phyloP scores from a whole-genome alignment of 495 filamentous ascomycete genomes.

The Letharia lupina region DNA sequence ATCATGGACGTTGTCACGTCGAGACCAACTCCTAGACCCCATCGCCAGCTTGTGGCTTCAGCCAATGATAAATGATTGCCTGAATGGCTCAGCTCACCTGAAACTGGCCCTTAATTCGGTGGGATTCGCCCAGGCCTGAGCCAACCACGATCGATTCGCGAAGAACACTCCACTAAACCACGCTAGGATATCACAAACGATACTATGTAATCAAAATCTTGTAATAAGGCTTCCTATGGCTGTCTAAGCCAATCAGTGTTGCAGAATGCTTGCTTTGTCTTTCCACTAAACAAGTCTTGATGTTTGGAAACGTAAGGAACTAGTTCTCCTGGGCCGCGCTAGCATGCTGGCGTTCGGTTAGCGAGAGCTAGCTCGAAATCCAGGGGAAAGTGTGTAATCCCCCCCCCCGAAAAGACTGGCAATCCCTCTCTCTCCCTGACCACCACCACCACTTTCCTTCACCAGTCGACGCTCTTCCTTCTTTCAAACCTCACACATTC shows the following conservation, averaged over 20 bases:
- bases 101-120: not conserved
- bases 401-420: not conserved
- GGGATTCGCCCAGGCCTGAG: not conserved
- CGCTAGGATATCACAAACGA: not conserved
- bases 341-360: not conserved
- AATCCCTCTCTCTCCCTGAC: constrained; percentile 29
- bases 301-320: not conserved
- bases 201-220: not conserved
- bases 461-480: constrained; percentile 37
- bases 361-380: not conserved
- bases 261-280: not conserved
- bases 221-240: not conserved
- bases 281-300: not conserved
- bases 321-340: not conserved
- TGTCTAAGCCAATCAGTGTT: not conserved
- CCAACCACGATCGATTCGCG: not conserved
- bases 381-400: constrained; percentile 1
- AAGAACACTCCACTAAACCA: not conserved
- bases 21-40: not conserved
- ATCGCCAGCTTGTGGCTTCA: not conserved
- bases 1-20: not conserved
- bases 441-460: constrained; percentile 31
- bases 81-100: not conserved
- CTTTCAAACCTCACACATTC: constrained; percentile 32
- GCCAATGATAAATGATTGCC: constrained; percentile 7